Conservation (phyloP, 2,329 filamentous ascomycete genomes). For the Aspergillus cejpii region DNA sequence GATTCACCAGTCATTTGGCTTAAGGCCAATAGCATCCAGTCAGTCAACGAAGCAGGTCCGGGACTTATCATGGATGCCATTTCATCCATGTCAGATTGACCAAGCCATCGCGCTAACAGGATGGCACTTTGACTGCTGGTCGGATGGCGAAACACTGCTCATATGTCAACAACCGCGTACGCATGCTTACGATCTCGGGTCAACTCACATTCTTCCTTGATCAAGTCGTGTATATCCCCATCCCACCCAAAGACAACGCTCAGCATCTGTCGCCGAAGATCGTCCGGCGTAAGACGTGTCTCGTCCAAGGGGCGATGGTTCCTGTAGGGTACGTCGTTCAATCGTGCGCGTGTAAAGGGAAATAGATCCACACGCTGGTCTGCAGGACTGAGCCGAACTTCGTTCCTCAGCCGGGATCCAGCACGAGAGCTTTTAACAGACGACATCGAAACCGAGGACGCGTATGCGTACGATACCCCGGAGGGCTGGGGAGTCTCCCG, state of each 20-base stretch:
- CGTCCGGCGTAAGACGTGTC: conserved; percentile 60
- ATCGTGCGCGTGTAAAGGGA: conserved; percentile 70
- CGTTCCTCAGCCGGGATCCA: conserved; percentile 68
- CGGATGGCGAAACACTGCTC: conserved; percentile 59
- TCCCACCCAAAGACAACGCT: conserved; percentile 94
- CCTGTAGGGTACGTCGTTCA: conserved; percentile 77
- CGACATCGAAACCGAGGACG: conserved; percentile 43
- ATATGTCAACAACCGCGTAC: too few relatives aligned
- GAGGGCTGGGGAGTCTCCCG: conserved; percentile 34
- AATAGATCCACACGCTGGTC: conserved; percentile 74
- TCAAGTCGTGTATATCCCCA: conserved; percentile 69
- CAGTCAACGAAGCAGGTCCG: conserved; percentile 81
- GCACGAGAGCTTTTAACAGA: conserved; percentile 40
- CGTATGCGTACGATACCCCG: conserved; percentile 39
- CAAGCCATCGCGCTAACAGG: conserved; percentile 85
- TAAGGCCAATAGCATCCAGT: conserved; percentile 94
- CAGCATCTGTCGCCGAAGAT: conserved; percentile 84
- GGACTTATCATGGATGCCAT: conserved; percentile 69
- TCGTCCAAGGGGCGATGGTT: conserved; percentile 56
- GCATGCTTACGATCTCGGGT: too few relatives aligned
- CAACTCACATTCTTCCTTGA: conserved; percentile 65
- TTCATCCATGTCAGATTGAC: conserved; percentile 72
- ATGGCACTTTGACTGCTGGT: conserved; percentile 70
- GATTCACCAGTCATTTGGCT: conserved; percentile 73
- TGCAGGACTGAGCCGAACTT: conserved; percentile 71